Evolutionary conservation across 495 filamentous ascomycete species (phyloP), one percentile per base, ranked within the genome.

Genomic region (Xylaria bambusicola): DNA sequence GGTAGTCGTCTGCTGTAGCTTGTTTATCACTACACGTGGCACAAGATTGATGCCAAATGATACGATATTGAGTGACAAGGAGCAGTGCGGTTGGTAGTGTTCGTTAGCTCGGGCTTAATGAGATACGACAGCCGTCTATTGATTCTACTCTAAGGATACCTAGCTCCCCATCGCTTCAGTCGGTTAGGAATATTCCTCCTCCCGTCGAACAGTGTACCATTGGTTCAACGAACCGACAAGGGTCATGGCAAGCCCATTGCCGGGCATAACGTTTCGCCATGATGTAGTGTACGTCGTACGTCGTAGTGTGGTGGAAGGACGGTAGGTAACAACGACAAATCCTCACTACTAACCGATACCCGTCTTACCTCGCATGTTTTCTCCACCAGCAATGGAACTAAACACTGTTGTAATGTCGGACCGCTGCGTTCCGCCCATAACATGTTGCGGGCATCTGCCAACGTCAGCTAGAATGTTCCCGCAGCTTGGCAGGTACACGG

Each of bases 301-400:
- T n/a, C n/a, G n/a, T n/a, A n/a, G n/a, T n/a, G n/a, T n/a, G n/a
- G n/a, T n/a, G n/a, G n/a, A n/a, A n/a, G n/a, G n/a, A n/a, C n/a
- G n/a, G n/a, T n/a, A n/a, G n/a, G n/a, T n/a, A n/a, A 50, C 62
- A 52, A 49, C 60, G 52, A 45, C 40, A 55, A 50, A 54, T 33
- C 56, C 50, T 54, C 56, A 52, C 55, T 63, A 53, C 59, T 41
- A 62, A 29, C 61, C 47, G 36, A 3, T 18, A 27, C 24, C 12
- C 52, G 57, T 56, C 53, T 51, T 57, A 46, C 40, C 38, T 50
- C n/a, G 29, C 10, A 33, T 33, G 29, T 49, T 60, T 42, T 48
- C 49, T n/a, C 52, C 41, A 67, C 40, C 55, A n/a, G 52, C 42
- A 36, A 54, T 62, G 58, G 44, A 52, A 49, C 45, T 31, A 47